Conservation (phyloP, 352 stramenopile species). For the Phytophthora foliorum region DNA sequence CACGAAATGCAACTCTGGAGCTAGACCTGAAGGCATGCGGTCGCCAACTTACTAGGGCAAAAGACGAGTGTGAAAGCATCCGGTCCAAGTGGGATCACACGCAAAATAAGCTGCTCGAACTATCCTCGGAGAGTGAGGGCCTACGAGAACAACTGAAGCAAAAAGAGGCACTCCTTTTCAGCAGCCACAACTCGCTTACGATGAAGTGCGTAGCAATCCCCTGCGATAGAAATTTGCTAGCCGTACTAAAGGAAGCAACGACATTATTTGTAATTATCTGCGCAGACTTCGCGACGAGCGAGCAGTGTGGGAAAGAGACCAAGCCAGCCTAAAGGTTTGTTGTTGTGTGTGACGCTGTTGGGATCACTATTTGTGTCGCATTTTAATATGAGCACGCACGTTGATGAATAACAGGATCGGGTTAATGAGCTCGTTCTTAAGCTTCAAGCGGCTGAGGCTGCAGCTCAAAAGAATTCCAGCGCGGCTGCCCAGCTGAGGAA, state of each 20-base stretch:
- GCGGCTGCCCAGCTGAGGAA: constrained; percentile 26
- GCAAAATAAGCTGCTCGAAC: constrained; percentile 67
- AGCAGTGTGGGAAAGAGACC: constrained; percentile 57
- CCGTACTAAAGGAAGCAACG: background rate
- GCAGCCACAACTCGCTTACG: constrained; percentile 63
- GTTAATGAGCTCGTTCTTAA: constrained; percentile 63
- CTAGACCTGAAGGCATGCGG: constrained; percentile 65
- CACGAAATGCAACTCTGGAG: constrained; percentile 53
- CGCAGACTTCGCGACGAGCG: constrained; percentile 71
- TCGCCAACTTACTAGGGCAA: constrained; percentile 52
- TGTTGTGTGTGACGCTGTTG: background rate
- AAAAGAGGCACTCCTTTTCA: constrained; percentile 72
- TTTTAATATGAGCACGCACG: background rate
- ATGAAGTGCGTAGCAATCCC: constrained; percentile 51
- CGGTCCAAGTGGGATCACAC: constrained; percentile 60
- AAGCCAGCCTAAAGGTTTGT: constrained; percentile 54
- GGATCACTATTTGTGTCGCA: background rate
- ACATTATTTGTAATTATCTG: background rate
- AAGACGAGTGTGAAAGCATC: constrained; percentile 63
- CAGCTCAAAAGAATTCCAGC: constrained; percentile 41
- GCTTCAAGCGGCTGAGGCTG: constrained; percentile 62
- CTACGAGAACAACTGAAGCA: constrained; percentile 81
- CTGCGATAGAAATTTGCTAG: background rate
- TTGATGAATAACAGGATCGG: constrained; percentile 40
- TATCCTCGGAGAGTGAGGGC: constrained; percentile 60